A percentile compares a stretch with the other conserved stretches of the same genome.
phyloP scores from a whole-genome alignment of 2,329 filamentous ascomycete genomes.

The Pseudocercospora macadamiae region DNA sequence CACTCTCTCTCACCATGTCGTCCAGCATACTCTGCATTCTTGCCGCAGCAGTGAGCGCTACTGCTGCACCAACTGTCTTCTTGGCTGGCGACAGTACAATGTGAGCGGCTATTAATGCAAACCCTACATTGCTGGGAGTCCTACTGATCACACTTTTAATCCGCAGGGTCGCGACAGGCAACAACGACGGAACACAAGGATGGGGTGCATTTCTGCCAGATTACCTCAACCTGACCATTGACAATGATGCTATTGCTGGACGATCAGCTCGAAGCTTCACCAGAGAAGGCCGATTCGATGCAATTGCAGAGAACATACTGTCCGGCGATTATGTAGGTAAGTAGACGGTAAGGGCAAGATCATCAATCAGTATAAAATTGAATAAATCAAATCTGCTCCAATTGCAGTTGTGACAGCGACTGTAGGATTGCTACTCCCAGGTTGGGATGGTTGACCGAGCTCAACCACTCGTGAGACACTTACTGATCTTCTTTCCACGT shows the following conservation, averaged over 20 bases:
- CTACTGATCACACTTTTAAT: too few relatives aligned
- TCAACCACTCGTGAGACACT: neutral
- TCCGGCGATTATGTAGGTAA: constrained; percentile 61
- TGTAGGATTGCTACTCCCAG: too few relatives aligned
- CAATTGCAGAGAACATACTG: constrained; percentile 57
- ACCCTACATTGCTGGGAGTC: too few relatives aligned
- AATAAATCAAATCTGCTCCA: too few relatives aligned
- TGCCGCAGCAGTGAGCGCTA: neutral
- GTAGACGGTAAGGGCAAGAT: too few relatives aligned
- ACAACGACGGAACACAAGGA: constrained; percentile 51
- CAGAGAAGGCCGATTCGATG: constrained; percentile 65
- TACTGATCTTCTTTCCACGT: neutral
- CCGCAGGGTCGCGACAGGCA: constrained; percentile 52
- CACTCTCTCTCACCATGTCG: neutral
- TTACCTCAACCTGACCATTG: constrained; percentile 54
- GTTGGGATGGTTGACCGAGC: neutral
- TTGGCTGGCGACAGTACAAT: constrained; percentile 66
- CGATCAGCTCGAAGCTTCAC: constrained; percentile 69
- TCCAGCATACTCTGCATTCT: neutral
- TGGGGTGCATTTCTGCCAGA: constrained; percentile 66
- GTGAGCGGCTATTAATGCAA: too few relatives aligned
- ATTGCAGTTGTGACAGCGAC: too few relatives aligned
- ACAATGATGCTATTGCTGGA: constrained; percentile 68
- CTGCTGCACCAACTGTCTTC: constrained; percentile 49
- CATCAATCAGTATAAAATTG: too few relatives aligned